Conservation (phyloP, 2,329 filamentous ascomycete genomes). For the Sporothrix pseudoabietina region DNA sequence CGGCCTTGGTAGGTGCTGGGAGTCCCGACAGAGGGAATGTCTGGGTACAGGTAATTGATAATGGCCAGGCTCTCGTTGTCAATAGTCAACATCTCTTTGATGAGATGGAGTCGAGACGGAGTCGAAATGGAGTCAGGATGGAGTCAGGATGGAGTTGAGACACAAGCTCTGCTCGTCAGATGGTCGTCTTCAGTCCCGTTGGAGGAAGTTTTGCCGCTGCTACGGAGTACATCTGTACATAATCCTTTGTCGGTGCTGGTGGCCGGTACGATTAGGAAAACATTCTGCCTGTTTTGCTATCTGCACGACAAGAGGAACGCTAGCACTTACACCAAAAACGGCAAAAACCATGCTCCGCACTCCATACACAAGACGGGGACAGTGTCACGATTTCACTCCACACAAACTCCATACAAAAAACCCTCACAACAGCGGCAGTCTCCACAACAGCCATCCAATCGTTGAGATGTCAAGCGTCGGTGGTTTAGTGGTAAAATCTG, state of each 20-base stretch:
- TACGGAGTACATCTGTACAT: not conserved
- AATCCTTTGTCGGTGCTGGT: not conserved
- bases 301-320: too few relatives aligned
- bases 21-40: constrained; percentile 77
- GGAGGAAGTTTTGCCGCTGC: not conserved
- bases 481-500: constrained; percentile 21
- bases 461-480: constrained; percentile 11
- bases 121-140: too few relatives aligned
- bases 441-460: too few relatives aligned
- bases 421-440: too few relatives aligned
- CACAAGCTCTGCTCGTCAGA: not conserved
- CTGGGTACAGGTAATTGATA: constrained; percentile 37
- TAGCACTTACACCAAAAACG: too few relatives aligned
- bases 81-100: not conserved
- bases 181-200: not conserved
- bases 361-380: too few relatives aligned
- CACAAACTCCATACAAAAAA: too few relatives aligned
- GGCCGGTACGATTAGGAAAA: too few relatives aligned
- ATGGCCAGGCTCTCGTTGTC: not conserved
- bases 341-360: too few relatives aligned
- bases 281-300: too few relatives aligned
- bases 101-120: not conserved
- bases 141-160: not conserved
- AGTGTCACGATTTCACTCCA: too few relatives aligned
- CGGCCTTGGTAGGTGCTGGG: constrained; percentile 87